Evolutionary conservation across 1,139 yeast species (phyloP), one percentile per base, ranked within the genome.

Genomic region (Blastobotrys buckinghamii): DNA sequence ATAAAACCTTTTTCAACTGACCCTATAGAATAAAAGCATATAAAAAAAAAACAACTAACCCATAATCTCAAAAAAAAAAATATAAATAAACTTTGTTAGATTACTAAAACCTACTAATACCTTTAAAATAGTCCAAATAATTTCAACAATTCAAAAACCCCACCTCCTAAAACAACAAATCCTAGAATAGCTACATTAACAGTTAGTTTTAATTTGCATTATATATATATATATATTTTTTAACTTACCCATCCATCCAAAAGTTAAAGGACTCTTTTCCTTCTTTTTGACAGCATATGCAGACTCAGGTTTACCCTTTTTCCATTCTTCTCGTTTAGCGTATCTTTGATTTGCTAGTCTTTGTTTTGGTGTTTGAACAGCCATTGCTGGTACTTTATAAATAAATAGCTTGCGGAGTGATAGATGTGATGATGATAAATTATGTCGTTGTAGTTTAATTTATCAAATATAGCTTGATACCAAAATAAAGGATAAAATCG

Each of bases 101-200:
- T n/a, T n/a, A n/a, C n/a, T n/a, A n/a, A n/a, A 13, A 17, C 17
- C 7, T 37, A 16, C 19, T 15, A n/a, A 8, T 13, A 12, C 15
- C n/a, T n/a, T 22, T 55, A 60, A 47, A 56, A 54, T 17, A 58
- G 29, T n/a, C 64, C 64, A 20, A 67, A 47, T 39, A 67, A 46
- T 44, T 59, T 52, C 30, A 86, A 55, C 47, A 88, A 58, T 65
- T 88, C 95, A 45, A 89, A 73, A 12, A 86, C 55, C 53, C 92
- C 95, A 57, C 96, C 95, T 52, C 96, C 96, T 54, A 84, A 74
- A 6, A 89, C 75, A 57, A 88, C 72, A 65, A 88, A 88, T 26
- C 78, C 76, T 51, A 88, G 73, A 1, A 81, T 70, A 15, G 43
- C 53, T 50, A 34, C 2, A 15, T n/a, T n/a, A 19, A 5, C 8